Conservation (phyloP, 2,329 filamentous ascomycete species). For the Ophiocordyceps unilateralis region DNA sequence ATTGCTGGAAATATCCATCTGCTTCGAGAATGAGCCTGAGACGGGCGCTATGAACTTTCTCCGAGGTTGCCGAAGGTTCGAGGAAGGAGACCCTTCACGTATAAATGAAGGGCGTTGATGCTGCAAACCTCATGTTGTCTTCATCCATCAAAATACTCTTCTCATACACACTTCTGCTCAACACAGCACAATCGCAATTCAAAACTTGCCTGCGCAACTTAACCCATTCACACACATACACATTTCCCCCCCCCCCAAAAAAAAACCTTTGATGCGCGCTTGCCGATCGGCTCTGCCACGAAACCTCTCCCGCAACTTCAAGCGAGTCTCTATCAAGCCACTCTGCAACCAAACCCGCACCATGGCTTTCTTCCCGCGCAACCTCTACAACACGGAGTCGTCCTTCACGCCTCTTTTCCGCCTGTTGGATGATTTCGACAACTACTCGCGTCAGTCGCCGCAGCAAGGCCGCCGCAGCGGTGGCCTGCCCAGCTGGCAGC, state of each 20-base stretch:
- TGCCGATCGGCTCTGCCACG: slow-evolving; percentile 8
- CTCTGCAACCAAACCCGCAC: slow-evolving; percentile 15
- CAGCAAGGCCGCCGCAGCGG: slow-evolving; percentile 9
- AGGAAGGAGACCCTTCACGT: slow-evolving; percentile 4
- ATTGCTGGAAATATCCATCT: background rate
- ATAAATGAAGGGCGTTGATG: slow-evolving; percentile 12
- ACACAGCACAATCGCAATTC: background rate
- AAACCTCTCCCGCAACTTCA: slow-evolving; percentile 11
- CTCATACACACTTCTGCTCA: background rate
- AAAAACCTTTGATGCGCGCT: slow-evolving; percentile 7
- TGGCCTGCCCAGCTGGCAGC: slow-evolving; percentile 42
- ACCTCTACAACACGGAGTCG: slow-evolving; percentile 27
- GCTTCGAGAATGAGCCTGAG: slow-evolving; percentile 10
- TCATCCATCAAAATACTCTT: background rate
- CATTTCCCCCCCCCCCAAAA: background rate
- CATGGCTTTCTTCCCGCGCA: slow-evolving; percentile 44
- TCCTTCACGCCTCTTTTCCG: slow-evolving; percentile 45
- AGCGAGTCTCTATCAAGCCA: slow-evolving; percentile 8
- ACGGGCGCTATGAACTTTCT: slow-evolving; percentile 5
- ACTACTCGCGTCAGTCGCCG: slow-evolving; percentile 26
- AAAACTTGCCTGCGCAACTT: background rate
- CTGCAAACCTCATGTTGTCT: background rate
- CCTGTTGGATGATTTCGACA: slow-evolving; percentile 46
- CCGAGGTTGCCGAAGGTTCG: slow-evolving; percentile 6
- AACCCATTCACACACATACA: slow-evolving; percentile 8